Evolutionary conservation across 1,284 basidiomycete species (phyloP).

Genomic region (Rhodotorula sp.): DNA sequence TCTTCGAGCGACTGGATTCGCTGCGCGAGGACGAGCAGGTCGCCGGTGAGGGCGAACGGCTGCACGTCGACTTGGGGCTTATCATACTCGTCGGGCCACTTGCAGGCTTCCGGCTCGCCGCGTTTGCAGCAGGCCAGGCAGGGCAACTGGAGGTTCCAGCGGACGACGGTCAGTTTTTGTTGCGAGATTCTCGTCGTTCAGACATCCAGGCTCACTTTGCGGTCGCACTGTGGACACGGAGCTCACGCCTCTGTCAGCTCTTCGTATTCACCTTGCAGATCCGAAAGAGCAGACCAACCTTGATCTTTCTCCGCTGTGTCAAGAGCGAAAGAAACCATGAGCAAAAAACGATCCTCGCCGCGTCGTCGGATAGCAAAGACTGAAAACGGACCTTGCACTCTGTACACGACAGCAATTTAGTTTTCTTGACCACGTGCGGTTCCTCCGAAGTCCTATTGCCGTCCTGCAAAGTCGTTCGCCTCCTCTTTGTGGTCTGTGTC

Average conservation of each 20-base stretch:
- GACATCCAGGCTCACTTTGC: not conserved
- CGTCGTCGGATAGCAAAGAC: not conserved
- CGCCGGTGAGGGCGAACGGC: constrained; percentile 32
- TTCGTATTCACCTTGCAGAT: too few species aligned
- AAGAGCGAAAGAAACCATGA: not conserved
- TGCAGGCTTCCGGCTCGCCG: constrained; percentile 27
- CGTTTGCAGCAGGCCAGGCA: constrained; percentile 34
- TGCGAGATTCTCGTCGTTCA: not conserved
- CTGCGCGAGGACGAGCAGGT: constrained; percentile 22
- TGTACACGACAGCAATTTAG: constrained; percentile 4
- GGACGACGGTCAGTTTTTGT: not conserved
- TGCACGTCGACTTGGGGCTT: constrained; percentile 20
- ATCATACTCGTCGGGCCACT: constrained; percentile 13
- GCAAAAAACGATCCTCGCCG: not conserved
- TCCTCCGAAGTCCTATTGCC: not conserved
- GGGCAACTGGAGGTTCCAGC: constrained; percentile 16
- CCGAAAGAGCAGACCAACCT: not conserved
- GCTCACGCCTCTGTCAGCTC: not conserved
- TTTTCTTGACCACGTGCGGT: constrained; percentile 11
- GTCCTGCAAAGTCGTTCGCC: not conserved
- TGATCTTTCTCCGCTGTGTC: constrained; percentile 31
- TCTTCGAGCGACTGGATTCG: constrained; percentile 30
- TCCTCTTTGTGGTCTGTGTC: not conserved
- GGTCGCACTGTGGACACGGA: constrained; percentile 3
- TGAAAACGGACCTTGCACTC: constrained; percentile 18